These are phyloP conservation scores for Vicia villosa DNA, from an alignment of 306 rosid genomes.

Conservation along the genomic window DNA sequence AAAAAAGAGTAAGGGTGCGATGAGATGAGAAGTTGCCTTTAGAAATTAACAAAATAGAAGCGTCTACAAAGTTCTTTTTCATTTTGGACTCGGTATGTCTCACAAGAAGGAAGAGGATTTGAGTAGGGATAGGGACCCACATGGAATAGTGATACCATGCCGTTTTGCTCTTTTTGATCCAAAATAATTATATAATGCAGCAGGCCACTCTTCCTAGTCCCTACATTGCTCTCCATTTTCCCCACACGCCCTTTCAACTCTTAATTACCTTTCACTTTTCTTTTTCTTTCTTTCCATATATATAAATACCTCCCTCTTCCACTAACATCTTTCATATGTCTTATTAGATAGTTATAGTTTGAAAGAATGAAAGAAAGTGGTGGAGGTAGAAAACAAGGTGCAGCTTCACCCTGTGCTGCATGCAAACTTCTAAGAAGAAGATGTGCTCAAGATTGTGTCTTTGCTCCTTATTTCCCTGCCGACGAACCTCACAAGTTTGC, in stretches of 20 bases:
- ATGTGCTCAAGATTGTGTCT: slow-evolving; percentile 76
- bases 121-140: not conserved
- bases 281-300: not conserved
- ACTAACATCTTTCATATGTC: not conserved
- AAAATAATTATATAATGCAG: not conserved
- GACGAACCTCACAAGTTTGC: slow-evolving; percentile 81
- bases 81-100: not conserved
- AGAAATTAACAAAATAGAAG: not conserved
- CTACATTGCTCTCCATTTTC: not conserved
- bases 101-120: not conserved
- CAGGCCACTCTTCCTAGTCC: slow-evolving; percentile 8
- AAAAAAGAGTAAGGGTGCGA: too few species aligned
- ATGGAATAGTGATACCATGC: not conserved
- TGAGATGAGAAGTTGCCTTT: too few species aligned
- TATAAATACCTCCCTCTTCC: not conserved
- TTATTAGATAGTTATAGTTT: slow-evolving; percentile 15
- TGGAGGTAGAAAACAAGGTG: slow-evolving; percentile 54
- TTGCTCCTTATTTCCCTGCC: slow-evolving; percentile 84
- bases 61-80: not conserved
- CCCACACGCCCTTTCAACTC: not conserved
- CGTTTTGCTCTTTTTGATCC: not conserved
- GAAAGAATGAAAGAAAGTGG: slow-evolving; percentile 47
- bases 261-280: not conserved
- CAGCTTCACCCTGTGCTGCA: slow-evolving; percentile 84
- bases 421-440: slow-evolving; percentile 77